Evolutionary conservation across 495 filamentous ascomycete species (phyloP), one percentile per base, ranked within the genome.

Genomic region (Parmelia sp.): DNA sequence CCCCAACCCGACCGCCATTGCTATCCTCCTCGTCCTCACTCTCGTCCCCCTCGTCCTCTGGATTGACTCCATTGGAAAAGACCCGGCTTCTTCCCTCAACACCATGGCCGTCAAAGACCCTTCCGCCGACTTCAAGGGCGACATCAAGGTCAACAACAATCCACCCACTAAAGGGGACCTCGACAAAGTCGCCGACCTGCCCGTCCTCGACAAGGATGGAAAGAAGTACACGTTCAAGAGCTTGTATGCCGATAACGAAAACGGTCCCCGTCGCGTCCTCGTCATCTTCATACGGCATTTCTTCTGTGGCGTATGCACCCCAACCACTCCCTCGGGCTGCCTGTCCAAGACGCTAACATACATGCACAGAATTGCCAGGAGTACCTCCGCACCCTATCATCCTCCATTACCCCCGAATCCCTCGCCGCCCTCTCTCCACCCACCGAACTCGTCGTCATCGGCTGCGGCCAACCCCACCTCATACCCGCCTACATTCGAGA

Each of bases 281-380:
- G 72, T 95, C 23, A 84, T 95, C 59, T 96, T 96, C 69, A 82
- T 96, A 55, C 82, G 91, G 29, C 91, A 96, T 74, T 96, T 96
- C 77, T 93, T 90, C 79, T 96, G 91, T 69, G 90, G 91, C 3
- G 90, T 90, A 79, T 76, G 90, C 58, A 36, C 15, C 67, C 36
- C 49, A 40, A 9, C 17, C 12, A 42, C 15, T 44, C n/a, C 14
- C 31, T 10, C 36, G 10, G 15, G 29, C 35, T 55, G 12, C 27
- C 23, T 0, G 27, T 15, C 7, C 59, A 42, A 4, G 10, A 47
- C 25, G 45, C 56, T 64, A 14, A 62, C 53, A 31, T 6, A 39
- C 23, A 33, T 39, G 42, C 69, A 44, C 69, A 88, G 85, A 86
- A 85, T 71, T 89, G 86, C 76, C 86, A 91, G 75, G 84, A 90